Evolutionary conservation across 257 asterid species (phyloP), one percentile per base, ranked within the genome.

Genomic region (Capsicum pubescens): DNA sequence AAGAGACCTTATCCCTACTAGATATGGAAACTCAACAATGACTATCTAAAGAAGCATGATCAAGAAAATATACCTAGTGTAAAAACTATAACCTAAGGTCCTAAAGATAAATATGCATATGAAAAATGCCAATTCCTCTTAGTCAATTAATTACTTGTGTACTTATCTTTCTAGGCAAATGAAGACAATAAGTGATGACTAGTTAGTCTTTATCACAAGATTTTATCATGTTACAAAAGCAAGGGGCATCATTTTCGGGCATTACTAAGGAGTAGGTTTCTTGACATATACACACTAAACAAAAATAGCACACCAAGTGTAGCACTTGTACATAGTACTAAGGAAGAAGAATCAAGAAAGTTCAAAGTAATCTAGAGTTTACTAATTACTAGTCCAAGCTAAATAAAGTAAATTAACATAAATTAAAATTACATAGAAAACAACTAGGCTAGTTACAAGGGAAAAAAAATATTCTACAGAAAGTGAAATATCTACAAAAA

Each of bases 161-260:
- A 74, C 80, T 74, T 19, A 50, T 50, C 59, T 61, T 64, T 48
- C 26, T 61, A 21, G 60, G 63, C 12, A 71, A 57, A 58, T 59
- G 61, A 54, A 54, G 80, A 60, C 82, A 71, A 83, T 5, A 59
- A 5, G 6, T 44, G 11, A 57, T 58, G 63, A 61, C 44, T 6
- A 48, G 12, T 55, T 79, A 46, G 82, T 44, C 77, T 44, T 16
- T 59, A 57, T 60, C 56, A 39, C 52, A 19, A 83, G 66, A 72
- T 72, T 72, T 74, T 72, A 74, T 74, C 86, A 21, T 83, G 64
- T 74, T 39, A 21, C 17, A 60, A 39, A 42, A 46, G 74, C 64
- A 72, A 61, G 10, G 39, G 56, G 46, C 82, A 44, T 83, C 10
- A 19, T 72, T 69, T 71, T 76, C 35, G 21, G 1, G 9, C 15